Evolutionary conservation across 2,329 filamentous ascomycete species (phyloP).

Genomic region (Ceratocystiopsis brevicomis): DNA sequence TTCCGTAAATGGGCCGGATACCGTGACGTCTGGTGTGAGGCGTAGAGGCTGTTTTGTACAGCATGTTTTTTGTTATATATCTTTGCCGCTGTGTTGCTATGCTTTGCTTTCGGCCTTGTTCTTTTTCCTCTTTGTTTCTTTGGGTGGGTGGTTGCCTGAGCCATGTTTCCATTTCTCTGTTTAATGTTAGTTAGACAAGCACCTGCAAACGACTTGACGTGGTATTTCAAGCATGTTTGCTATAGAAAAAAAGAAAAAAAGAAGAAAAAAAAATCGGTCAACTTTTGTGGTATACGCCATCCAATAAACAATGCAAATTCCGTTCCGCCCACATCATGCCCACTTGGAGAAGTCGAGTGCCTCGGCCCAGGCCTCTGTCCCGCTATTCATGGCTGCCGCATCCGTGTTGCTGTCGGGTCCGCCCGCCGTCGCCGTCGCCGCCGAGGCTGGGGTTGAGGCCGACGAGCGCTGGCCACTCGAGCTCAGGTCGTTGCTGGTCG

Average conservation of each 20-base stretch:
- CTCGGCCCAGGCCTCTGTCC: constrained; percentile 23
- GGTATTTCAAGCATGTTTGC: too few relatives aligned
- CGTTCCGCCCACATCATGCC: constrained; percentile 8
- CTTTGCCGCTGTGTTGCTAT: not conserved
- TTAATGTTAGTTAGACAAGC: not conserved
- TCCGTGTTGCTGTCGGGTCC: constrained; percentile 29
- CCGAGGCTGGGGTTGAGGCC: constrained; percentile 33
- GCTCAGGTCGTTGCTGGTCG: constrained; percentile 31
- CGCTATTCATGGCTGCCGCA: constrained; percentile 16
- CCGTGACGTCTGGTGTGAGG: constrained; percentile 32
- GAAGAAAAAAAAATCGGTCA: not conserved
- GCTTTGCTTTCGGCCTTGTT: not conserved
- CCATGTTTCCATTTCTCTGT: too few relatives aligned
- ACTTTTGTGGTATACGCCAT: constrained; percentile 21
- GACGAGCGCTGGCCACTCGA: constrained; percentile 35
- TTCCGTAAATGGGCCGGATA: constrained; percentile 41
- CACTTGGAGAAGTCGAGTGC: constrained; percentile 32
- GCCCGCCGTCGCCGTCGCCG: constrained; percentile 15
- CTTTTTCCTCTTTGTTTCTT: not conserved
- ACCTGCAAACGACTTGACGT: too few relatives aligned
- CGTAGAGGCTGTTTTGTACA: not conserved
- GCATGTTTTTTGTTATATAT: not conserved
- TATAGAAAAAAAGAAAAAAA: not conserved
- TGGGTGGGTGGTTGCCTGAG: too few relatives aligned
- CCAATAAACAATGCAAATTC: not conserved